Evolutionary conservation across 2,329 filamentous ascomycete species (phyloP), one percentile per base, ranked within the genome.

Genomic region (Clonostachys rosea): DNA sequence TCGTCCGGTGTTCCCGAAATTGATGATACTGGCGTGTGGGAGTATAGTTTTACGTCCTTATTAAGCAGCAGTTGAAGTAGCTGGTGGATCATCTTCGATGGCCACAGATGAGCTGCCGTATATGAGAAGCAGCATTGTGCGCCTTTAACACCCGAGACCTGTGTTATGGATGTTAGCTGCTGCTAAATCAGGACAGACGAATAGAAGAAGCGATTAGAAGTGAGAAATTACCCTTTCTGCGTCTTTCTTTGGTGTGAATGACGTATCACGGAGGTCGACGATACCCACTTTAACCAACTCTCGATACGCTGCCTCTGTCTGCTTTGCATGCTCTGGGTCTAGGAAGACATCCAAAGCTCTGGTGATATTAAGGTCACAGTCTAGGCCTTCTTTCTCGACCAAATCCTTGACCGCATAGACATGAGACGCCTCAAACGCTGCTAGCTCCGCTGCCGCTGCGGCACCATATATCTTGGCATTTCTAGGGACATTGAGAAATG

Each of bases 301-400:
- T 2, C 67, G 57, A 16, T 64, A 63, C 1, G 56, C 55, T 0
- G 55, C 54, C 43, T 59, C 58, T 35, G 67, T 55, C 2, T 49
- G 40, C 1, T 50, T 33, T 8, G 59, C 52, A 4, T 59, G 50
- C 4, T 53, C 44, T n/a, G 37, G 20, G 1, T 52, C 57, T 8
- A 71, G 47, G n/a, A 63, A 61, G 1, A 71, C 65, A 50, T 74
- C 69, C 5, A 63, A 56, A 8, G 64, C 62, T 5, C 69, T 54
- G 1, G 67, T 70, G 4, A 73, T 39, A 12, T 69, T 59, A 14
- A 74, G 69, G 34, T 75, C 71, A 49, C 71, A 74, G 40, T 74
- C 68, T 11, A 74, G 62, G 0, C 54, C 48, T 37, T 72, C 65
- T 0, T 59, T 50, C n/a, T 66, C 59, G 6, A 74, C 56, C 14